Evolutionary conservation across 257 asterid species (phyloP), one percentile per base, ranked within the genome.

Genomic region (Capsicum baccatum): DNA sequence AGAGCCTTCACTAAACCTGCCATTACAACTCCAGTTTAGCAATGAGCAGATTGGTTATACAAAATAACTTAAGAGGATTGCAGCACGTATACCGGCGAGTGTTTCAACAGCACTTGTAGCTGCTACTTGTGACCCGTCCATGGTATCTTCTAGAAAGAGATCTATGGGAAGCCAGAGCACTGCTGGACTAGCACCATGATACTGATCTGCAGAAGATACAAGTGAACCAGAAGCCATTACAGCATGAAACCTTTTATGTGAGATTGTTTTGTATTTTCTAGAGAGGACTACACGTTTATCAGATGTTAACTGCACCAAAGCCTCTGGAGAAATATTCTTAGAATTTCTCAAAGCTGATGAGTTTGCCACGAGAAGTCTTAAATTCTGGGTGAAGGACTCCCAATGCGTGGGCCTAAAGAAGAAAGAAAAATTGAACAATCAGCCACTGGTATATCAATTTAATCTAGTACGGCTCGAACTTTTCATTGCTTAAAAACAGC

Each of bases 101-200:
- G 95, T 92, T 85, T 94, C 99, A 83, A 89, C 92, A 84, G 97
- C 94, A 86, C 98, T 90, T 84, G 95, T 92, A 87, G 94, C 94
- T 44, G 88, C 90, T 82, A 94, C 97, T 88, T 89, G 97, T 84
- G 91, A 83, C 87, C 97, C 98, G 85, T 94, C 98, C 92, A 95
- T 92, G 83, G 88, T 70, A 89, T 97, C 99, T 91, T 95, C 99
- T 85, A 97, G 89, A 90, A 92, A 97, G 79, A 97, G 88, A 90
- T 97, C 98, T 83, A 97, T 87, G 48, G 99, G 97, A 86, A 95
- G 95, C 99, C 99, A 97, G 85, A 89, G 93, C n/a, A 92, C 86
- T 19, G 99, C 92, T 85, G 83, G 90, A 86, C 87, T 85, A 84
- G 92, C 84, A 83, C 94, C 96, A 84, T 88, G 91, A 84, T 84